Evolutionary conservation across 495 filamentous ascomycete species (phyloP), one percentile per base, ranked within the genome.

Genomic region (Aspergillus kassunensis): DNA sequence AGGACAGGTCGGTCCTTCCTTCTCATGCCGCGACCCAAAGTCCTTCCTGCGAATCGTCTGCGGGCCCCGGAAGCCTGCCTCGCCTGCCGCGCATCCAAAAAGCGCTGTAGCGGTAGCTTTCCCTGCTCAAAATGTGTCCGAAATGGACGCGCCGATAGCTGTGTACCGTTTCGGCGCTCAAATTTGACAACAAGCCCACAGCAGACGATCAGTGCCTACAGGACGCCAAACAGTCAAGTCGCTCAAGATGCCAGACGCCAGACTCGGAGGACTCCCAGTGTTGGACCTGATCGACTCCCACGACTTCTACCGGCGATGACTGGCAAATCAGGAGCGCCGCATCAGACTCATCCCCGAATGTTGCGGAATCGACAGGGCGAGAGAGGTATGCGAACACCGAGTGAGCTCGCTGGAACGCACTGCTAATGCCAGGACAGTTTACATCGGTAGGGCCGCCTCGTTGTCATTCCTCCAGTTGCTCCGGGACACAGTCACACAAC

Each of bases 391-490:
- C 5, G 25, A 12, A 15, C 16, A 12, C 11, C 16, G 1, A n/a
- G 20, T 10, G 35, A 15, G 34, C 2, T 20, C 5, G 0, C 6
- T 10, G 20, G 21, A 43, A 15, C 2, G 13, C 16, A 31, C 13
- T 13, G 21, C 55, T 57, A 44, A 47, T 8, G 21, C 2, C 8
- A 12, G 6, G 23, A 40, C 25, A 74, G 71, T 74, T 0, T 74
- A 65, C 35, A 63, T 74, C 8, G 71, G 71, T 16, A 67, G 68
- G 29, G 68, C 69, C 5, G 70, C 71, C 2, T 71, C 71, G 11
- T 45, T 74, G 15, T 73, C 70, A 0, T 74, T 74, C 51, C 44
- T 74, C 12, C 71, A 74, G 30, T 54, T 73, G 20, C 59, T 74
- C 40, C 69, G 70, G 8, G 69, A 69, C 20, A 73, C 63, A 0